Conservation (phyloP, 306 rosid genomes). For the Sophora flavescens region DNA sequence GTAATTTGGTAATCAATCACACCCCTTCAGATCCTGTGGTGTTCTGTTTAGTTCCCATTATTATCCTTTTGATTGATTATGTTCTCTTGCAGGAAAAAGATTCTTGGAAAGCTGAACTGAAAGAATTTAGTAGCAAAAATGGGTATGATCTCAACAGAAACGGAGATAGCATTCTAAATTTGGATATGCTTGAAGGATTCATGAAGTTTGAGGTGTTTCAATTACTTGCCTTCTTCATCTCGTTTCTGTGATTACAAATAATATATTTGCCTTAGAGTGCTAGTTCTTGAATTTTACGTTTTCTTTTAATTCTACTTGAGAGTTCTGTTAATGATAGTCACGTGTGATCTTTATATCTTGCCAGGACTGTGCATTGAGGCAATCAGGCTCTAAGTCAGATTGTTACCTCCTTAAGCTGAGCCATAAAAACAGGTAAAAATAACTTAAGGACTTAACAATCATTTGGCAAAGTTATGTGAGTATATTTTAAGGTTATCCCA, state of each 20-base stretch:
- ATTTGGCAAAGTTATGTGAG: too few species aligned
- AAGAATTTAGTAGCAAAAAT: slow-evolving; percentile 91
- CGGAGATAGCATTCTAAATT: slow-evolving; percentile 90
- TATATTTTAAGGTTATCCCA: too few species aligned
- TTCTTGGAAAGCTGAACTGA: slow-evolving; percentile 90
- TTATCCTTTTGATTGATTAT: slow-evolving; percentile 25
- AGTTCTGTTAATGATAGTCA: neutral
- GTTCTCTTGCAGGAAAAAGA: slow-evolving; percentile 80
- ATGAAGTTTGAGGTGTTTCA: slow-evolving; percentile 92
- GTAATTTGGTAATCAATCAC: slow-evolving; percentile 81
- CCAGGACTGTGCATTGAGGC: neutral
- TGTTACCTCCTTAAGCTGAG: too few species aligned
- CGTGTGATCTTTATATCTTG: neutral
- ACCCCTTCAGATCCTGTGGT: neutral
- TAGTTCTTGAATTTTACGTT: neutral
- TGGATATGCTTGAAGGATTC: slow-evolving; percentile 99
- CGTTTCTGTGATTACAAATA: too few species aligned
- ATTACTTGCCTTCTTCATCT: slow-evolving; percentile 16
- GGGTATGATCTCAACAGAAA: slow-evolving; percentile 96
- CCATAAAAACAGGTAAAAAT: too few species aligned
- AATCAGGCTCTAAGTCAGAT: neutral
- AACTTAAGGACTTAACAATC: too few species aligned
- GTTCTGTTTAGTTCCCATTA: neutral
- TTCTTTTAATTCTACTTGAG: neutral
- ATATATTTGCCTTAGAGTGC: too few species aligned